phyloP scores from a whole-genome alignment of 768 basidiomycete species.

The Tulasnella sp. region DNA sequence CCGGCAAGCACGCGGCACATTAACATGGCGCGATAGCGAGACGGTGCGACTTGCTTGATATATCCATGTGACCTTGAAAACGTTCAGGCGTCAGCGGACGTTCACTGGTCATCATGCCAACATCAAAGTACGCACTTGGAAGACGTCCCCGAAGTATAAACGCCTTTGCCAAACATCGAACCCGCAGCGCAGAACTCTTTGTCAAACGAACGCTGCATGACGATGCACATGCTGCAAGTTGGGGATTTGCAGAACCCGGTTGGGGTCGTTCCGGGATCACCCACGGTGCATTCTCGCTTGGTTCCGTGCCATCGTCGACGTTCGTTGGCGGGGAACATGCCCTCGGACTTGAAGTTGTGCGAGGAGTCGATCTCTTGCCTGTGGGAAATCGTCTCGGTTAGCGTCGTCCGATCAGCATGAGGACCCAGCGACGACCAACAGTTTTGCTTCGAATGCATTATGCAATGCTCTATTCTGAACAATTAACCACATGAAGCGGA shows the following conservation, averaged over 20 bases:
- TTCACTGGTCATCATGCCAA: not conserved
- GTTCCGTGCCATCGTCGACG: not conserved
- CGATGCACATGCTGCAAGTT: not conserved
- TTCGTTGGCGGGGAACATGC: constrained; percentile 7
- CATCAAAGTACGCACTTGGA: not conserved
- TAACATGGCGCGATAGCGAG: not conserved
- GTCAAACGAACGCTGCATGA: not conserved
- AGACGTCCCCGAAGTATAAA: constrained; percentile 2
- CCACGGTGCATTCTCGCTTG: not conserved
- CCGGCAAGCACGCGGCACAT: not conserved
- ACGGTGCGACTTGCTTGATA: not conserved
- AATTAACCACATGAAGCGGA: not conserved
- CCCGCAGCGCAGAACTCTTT: not conserved
- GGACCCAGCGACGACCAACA: not conserved
- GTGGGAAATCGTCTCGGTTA: not conserved
- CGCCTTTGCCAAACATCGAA: not conserved
- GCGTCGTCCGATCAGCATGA: too few species aligned
- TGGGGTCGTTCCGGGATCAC: not conserved
- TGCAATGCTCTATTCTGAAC: not conserved
- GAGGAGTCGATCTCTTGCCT: not conserved
- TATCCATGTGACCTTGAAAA: not conserved
- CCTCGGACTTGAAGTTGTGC: not conserved
- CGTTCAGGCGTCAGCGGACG: not conserved
- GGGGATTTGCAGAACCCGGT: not conserved
- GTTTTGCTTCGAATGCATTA: not conserved